These are phyloP conservation scores for Alternaria burnsii DNA, from an alignment of 2,329 filamentous ascomycete species.

Conservation along the genomic window DNA sequence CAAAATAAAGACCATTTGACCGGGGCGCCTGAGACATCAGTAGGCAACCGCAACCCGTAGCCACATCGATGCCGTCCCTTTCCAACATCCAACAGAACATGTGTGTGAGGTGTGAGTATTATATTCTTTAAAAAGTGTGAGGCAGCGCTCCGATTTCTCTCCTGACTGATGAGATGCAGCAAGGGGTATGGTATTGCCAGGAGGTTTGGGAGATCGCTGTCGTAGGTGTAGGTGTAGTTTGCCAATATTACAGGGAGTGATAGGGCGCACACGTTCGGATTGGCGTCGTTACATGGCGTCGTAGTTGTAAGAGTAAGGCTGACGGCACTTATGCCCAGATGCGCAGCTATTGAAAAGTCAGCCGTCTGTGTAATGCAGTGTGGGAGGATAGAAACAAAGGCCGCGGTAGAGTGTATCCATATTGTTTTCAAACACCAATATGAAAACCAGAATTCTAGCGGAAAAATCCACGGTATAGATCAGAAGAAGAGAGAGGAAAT, in stretches of 20 bases:
- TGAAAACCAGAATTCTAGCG: not conserved
- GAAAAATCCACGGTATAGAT: too few species aligned
- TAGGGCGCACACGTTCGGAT: slow-evolving; percentile 40
- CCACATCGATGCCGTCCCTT: slow-evolving; percentile 7
- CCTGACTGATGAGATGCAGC: slow-evolving; percentile 30
- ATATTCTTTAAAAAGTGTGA: slow-evolving; percentile 28
- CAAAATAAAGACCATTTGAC: too few species aligned
- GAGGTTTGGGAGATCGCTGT: slow-evolving; percentile 33
- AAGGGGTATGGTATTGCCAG: slow-evolving; percentile 43
- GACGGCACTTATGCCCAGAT: slow-evolving; percentile 59
- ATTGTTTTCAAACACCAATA: not conserved
- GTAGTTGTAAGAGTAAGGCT: slow-evolving; percentile 25
- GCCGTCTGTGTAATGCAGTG: slow-evolving; percentile 20
- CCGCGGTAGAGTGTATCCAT: not conserved
- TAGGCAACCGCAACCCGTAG: not conserved
- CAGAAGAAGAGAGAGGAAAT: not conserved
- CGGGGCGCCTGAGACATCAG: slow-evolving; percentile 24
- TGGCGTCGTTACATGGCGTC: slow-evolving; percentile 46
- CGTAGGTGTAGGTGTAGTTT: slow-evolving; percentile 24
- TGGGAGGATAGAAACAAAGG: not conserved
- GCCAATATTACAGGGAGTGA: slow-evolving; percentile 33
- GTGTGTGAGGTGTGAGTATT: slow-evolving; percentile 42
- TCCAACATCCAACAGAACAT: slow-evolving; percentile 26
- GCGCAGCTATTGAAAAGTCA: slow-evolving; percentile 54
- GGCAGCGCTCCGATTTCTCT: slow-evolving; percentile 27